A percentile compares a stretch with the other conserved stretches of the same genome.
Evolutionary conservation across 129 eudicot species (phyloP).

Genomic region (Centella asiatica): DNA sequence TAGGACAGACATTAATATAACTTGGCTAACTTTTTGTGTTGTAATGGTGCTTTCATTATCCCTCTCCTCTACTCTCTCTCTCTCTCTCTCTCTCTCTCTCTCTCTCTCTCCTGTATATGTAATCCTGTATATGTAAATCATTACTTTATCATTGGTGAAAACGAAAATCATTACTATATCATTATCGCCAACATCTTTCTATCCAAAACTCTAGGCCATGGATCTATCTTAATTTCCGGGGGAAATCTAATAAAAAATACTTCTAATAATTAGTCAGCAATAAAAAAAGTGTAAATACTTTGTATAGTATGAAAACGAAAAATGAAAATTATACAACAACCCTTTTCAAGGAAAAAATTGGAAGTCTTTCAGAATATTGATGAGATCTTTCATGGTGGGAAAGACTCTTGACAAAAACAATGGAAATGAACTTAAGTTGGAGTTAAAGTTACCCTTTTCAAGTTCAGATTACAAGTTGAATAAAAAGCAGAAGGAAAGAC

Average conservation of each 20-base stretch:
- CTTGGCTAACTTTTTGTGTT: slow-evolving; percentile 37
- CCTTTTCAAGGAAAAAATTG: neutral
- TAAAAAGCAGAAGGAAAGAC: slow-evolving; percentile 20
- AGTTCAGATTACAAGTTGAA: slow-evolving; percentile 23
- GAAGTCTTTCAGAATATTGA: neutral
- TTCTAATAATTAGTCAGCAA: neutral
- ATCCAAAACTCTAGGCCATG: slow-evolving; percentile 7
- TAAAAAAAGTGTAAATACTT: too few species aligned
- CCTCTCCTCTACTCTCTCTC: neutral
- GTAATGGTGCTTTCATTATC: slow-evolving; percentile 16
- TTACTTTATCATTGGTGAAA: slow-evolving; percentile 39
- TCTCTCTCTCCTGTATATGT: neutral
- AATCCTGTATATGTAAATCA: neutral
- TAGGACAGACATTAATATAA: slow-evolving; percentile 32
- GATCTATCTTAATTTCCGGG: slow-evolving; percentile 35
- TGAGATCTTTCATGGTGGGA: neutral
- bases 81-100: neutral
- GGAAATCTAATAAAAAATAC: too few species aligned
- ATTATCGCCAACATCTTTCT: slow-evolving; percentile 44
- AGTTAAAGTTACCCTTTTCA: slow-evolving; percentile 31
- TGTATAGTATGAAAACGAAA: neutral
- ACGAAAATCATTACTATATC: slow-evolving; percentile 37
- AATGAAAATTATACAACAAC: neutral
- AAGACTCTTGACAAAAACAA: neutral
- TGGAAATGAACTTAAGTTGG: neutral